Conservation (phyloP, 441 rosid genomes). For the Aleurites moluccanus region DNA sequence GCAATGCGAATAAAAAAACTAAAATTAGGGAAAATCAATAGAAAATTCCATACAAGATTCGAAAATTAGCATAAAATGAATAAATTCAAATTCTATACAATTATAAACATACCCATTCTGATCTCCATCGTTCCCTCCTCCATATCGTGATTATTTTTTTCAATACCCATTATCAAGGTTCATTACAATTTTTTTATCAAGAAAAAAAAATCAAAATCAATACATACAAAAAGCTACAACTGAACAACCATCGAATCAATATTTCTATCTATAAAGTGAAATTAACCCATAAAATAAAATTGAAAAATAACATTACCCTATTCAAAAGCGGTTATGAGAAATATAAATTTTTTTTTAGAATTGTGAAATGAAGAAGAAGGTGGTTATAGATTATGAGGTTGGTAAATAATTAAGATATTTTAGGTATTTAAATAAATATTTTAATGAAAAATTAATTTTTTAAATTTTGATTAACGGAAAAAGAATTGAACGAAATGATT, state of each 20-base stretch:
- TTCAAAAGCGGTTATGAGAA: too few species aligned
- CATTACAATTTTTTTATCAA: background rate
- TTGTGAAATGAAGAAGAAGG: too few species aligned
- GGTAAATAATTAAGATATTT: too few species aligned
- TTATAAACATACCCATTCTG: slow-evolving; percentile 72
- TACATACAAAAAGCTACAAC: background rate
- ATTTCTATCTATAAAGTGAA: background rate
- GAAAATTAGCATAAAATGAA: background rate
- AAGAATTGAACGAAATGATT: too few species aligned
- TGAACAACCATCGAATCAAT: background rate
- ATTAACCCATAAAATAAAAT: background rate
- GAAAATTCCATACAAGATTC: too few species aligned
- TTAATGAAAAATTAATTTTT: too few species aligned
- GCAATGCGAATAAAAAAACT: slow-evolving; percentile 21
- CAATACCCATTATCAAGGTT: slow-evolving; percentile 44
- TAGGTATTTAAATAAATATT: too few species aligned
- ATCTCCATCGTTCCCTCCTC: slow-evolving; percentile 86
- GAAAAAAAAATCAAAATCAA: background rate
- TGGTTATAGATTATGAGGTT: too few species aligned
- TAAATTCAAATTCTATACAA: background rate
- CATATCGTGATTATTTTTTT: slow-evolving; percentile 44
- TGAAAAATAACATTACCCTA: background rate
- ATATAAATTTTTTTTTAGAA: too few species aligned
- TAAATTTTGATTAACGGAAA: too few species aligned
- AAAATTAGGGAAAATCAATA: background rate